phyloP scores from a whole-genome alignment of 805 yeast species.

The Schizosaccharomyces japonicus region DNA sequence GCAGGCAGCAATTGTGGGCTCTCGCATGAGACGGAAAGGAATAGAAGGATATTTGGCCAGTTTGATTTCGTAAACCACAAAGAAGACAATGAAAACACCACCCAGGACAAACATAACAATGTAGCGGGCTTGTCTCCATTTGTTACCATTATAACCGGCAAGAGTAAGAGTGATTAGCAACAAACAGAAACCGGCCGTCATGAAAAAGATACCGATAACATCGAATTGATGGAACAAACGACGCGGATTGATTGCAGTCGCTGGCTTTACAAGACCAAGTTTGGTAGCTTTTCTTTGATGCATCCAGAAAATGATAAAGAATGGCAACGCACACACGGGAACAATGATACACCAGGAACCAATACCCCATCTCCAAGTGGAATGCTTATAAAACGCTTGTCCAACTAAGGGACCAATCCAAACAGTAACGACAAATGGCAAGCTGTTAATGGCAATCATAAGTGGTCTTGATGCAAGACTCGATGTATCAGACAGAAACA shows the following conservation, averaged over 20 bases:
- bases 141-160: constrained; percentile 15
- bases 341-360: constrained; percentile 25
- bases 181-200: constrained; percentile 17
- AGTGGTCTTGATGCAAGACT: constrained; percentile 24
- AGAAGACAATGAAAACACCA: constrained; percentile 23
- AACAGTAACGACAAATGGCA: constrained; percentile 18
- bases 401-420: constrained; percentile 17
- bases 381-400: constrained; percentile 17
- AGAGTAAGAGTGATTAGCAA: constrained; percentile 20
- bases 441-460: constrained; percentile 14
- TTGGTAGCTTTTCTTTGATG: constrained; percentile 15
- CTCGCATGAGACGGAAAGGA: constrained; percentile 29
- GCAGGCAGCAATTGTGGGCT: constrained; percentile 46
- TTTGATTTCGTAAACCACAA: constrained; percentile 29
- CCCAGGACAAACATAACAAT: constrained; percentile 23
- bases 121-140: constrained; percentile 17
- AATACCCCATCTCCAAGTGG: constrained; percentile 28
- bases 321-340: constrained; percentile 19
- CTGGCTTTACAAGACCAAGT: constrained; percentile 11
- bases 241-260: background rate
- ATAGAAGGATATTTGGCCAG: constrained; percentile 32
- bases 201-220: constrained; percentile 17
- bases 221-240: background rate
- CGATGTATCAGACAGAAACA: constrained; percentile 38
- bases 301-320: constrained; percentile 14